Percentiles rank a stretch among this genome's conserved stretches.
phyloP scores from a whole-genome alignment of 495 filamentous ascomycete genomes.

The Lasiosphaeria hispida region DNA sequence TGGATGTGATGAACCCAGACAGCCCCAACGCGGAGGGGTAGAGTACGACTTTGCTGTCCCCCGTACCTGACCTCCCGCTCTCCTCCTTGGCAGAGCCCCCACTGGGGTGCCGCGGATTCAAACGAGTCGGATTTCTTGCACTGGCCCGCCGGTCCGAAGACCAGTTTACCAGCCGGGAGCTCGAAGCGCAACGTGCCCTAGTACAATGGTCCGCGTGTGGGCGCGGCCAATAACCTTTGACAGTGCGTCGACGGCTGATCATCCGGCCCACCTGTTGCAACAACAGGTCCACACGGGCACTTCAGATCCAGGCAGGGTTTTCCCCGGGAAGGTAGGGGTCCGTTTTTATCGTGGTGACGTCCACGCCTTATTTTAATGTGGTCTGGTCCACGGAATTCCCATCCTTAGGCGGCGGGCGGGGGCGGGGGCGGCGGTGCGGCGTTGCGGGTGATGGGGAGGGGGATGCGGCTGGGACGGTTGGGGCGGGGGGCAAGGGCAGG shows the following conservation, averaged over 20 bases:
- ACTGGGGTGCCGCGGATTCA: slow-evolving; percentile 3
- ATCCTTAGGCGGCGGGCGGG: not conserved
- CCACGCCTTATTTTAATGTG: slow-evolving; percentile 2
- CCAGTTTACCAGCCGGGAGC: not conserved
- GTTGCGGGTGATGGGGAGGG: not conserved
- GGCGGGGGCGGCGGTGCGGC: not conserved
- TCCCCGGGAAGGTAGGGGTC: not conserved
- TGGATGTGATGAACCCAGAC: slow-evolving; percentile 4
- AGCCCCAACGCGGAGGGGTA: slow-evolving; percentile 11
- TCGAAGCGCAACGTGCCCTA: not conserved
- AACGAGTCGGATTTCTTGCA: slow-evolving; percentile 4
- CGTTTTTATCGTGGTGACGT: not conserved
- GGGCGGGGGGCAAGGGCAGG: not conserved
- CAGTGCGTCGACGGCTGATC: not conserved
- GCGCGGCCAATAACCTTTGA: not conserved
- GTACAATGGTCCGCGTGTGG: not conserved
- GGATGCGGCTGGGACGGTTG: not conserved
- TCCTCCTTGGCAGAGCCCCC: slow-evolving; percentile 7
- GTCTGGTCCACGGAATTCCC: slow-evolving; percentile 1
- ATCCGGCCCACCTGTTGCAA: not conserved
- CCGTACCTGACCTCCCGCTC: slow-evolving; percentile 1
- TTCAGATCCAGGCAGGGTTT: slow-evolving; percentile 1
- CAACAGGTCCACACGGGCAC: not conserved
- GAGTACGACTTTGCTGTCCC: slow-evolving; percentile 12
- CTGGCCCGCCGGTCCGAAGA: not conserved